phyloP scores from a whole-genome alignment of 176 grass and related monocot genomes.

The Carex myosuroides region DNA sequence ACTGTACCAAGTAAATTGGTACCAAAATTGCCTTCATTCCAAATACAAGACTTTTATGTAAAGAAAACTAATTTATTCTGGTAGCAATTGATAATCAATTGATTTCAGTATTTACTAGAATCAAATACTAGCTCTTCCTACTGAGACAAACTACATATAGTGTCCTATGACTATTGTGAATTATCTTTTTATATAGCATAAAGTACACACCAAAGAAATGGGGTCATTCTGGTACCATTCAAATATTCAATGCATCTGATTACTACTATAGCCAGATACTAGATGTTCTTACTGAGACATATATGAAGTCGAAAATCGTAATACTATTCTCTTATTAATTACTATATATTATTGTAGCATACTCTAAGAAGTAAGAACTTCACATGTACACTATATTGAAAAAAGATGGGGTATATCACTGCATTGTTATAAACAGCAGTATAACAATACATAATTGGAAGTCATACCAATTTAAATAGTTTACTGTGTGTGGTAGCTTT shows the following conservation, averaged over 20 bases:
- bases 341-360: not conserved
- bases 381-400: conserved; percentile 8
- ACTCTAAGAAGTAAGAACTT: not conserved
- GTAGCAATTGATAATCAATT: not conserved
- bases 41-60: not conserved
- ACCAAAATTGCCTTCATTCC: not conserved
- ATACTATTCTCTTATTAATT: not conserved
- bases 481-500: conserved; percentile 19
- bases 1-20: not conserved
- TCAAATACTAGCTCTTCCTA: not conserved
- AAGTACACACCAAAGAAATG: no score
- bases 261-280: not conserved
- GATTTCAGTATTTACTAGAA: not conserved
- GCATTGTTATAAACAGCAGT: conserved; percentile 24
- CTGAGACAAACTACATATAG: not conserved
- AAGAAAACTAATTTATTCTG: not conserved
- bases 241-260: not conserved
- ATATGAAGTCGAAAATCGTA: not conserved
- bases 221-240: not conserved
- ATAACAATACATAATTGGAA: conserved; percentile 12
- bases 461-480: conserved; percentile 15
- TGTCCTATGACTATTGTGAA: not conserved
- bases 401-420: not conserved
- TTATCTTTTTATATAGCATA: not conserved
- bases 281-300: not conserved